Conservation (phyloP, 805 yeast genomes). For the Ogataea wickerhamii region DNA sequence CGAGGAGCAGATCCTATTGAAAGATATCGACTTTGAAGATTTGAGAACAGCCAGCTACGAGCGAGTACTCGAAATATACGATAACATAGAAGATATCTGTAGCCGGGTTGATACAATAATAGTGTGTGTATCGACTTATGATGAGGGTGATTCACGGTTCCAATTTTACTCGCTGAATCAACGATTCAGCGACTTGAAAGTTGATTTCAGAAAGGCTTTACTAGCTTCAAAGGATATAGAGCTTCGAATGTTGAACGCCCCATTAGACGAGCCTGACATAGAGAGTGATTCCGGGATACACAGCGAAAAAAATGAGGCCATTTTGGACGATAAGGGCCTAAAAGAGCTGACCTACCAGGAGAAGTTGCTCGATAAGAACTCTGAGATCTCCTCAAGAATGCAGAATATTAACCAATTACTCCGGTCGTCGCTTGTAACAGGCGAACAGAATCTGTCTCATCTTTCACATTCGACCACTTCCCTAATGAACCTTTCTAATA, state of each 20-base stretch:
- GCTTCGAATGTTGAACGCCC: slow-evolving; percentile 6
- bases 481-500: slow-evolving; percentile 38
- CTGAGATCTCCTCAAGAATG: slow-evolving; percentile 42
- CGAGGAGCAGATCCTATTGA: slow-evolving; percentile 1
- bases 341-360: slow-evolving; percentile 35
- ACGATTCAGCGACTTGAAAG: slow-evolving; percentile 24
- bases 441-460: slow-evolving; percentile 47
- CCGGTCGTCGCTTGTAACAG: slow-evolving; percentile 47
- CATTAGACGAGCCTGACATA: slow-evolving; percentile 9
- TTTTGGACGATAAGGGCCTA: slow-evolving; percentile 27
- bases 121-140: slow-evolving; percentile 6
- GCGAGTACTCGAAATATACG: slow-evolving; percentile 20
- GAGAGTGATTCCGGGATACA: slow-evolving; percentile 1
- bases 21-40: slow-evolving; percentile 11
- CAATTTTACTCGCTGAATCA: slow-evolving; percentile 19
- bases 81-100: slow-evolving; percentile 15
- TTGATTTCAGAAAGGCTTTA: slow-evolving; percentile 27
- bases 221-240: slow-evolving; percentile 24
- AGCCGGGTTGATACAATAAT: slow-evolving; percentile 12
- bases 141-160: slow-evolving; percentile 8
- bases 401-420: slow-evolving; percentile 47
- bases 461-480: slow-evolving; percentile 45
- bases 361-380: slow-evolving; percentile 43
- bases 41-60: slow-evolving; percentile 11
- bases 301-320: slow-evolving; percentile 19